Percentiles rank a stretch among this genome's conserved stretches.
Evolutionary conservation across 2,329 filamentous ascomycete genomes (phyloP).

Genomic region (Penicillium capsulatum): DNA sequence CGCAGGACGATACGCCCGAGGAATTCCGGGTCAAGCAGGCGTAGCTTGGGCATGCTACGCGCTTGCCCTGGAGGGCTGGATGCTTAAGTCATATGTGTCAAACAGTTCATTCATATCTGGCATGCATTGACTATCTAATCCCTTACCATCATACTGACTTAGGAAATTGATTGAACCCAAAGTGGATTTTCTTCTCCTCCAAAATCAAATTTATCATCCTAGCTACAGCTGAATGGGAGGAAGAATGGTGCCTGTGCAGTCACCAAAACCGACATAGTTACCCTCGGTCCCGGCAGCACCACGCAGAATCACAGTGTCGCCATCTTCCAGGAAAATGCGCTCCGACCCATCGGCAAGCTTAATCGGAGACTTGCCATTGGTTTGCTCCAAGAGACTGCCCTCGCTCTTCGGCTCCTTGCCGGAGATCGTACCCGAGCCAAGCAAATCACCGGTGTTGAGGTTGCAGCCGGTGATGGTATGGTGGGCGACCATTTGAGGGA

Average conservation of each 20-base stretch:
- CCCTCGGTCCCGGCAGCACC: constrained; percentile 64
- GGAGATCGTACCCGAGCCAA: constrained; percentile 76
- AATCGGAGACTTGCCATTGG: constrained; percentile 62
- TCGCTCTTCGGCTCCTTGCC: constrained; percentile 56
- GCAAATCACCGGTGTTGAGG: constrained; percentile 67
- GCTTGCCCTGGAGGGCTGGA: neutral
- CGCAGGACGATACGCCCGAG: constrained; percentile 53
- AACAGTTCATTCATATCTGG: no score
- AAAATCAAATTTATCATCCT: no score
- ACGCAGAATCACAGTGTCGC: constrained; percentile 63
- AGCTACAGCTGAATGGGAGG: constrained; percentile 39
- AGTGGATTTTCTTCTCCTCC: no score
- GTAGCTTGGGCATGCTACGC: no score
- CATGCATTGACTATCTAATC: no score
- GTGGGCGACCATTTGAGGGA: constrained; percentile 77
- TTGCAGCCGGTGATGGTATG: constrained; percentile 73
- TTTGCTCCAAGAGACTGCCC: constrained; percentile 70
- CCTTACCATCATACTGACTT: no score
- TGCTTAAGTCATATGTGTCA: no score
- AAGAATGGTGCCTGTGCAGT: constrained; percentile 62
- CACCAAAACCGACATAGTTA: constrained; percentile 70
- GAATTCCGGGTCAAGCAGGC: constrained; percentile 35
- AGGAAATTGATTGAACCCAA: no score
- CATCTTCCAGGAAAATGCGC: constrained; percentile 68
- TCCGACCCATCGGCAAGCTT: constrained; percentile 61